Conservation (phyloP, 495 filamentous ascomycete species). For the Staphylotrichum tortipilum region DNA sequence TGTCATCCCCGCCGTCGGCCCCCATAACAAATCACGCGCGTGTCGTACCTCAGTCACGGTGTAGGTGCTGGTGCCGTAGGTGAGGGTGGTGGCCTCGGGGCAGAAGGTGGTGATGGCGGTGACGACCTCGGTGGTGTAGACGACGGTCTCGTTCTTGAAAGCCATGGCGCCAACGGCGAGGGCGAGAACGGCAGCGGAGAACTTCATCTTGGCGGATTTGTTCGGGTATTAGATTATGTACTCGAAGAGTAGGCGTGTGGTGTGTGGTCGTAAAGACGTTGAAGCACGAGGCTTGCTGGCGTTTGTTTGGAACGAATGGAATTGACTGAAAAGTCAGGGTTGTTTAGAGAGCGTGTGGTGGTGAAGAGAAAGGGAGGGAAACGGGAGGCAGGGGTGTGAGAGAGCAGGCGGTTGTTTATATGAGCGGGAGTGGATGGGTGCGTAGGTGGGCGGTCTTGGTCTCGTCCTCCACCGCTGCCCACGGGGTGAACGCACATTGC, state of each 20-base stretch:
- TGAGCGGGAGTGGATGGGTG: no score
- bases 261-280: neutral
- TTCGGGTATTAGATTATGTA: constrained; percentile 38
- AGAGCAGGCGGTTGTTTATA: constrained; percentile 29
- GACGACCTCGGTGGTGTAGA: constrained; percentile 68
- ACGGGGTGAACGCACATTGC: no score
- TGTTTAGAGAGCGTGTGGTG: constrained; percentile 39
- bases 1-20: neutral
- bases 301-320: constrained; percentile 44
- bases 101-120: constrained; percentile 80
- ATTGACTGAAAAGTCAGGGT: constrained; percentile 52
- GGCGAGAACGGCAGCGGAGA: constrained; percentile 53
- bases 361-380: constrained; percentile 33
- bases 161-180: constrained; percentile 55
- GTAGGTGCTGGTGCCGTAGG: constrained; percentile 63
- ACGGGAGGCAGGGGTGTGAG: constrained; percentile 20
- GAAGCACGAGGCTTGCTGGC: constrained; percentile 1
- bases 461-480: no score
- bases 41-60: constrained; percentile 57
- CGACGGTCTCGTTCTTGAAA: constrained; percentile 27
- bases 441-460: no score
- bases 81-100: constrained; percentile 64
- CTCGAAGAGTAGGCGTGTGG: constrained; percentile 26
- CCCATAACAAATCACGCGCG: neutral
- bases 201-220: constrained; percentile 77